phyloP scores from a whole-genome alignment of 2,329 filamentous ascomycete species.

The Graphiopsis chlorocephala region DNA sequence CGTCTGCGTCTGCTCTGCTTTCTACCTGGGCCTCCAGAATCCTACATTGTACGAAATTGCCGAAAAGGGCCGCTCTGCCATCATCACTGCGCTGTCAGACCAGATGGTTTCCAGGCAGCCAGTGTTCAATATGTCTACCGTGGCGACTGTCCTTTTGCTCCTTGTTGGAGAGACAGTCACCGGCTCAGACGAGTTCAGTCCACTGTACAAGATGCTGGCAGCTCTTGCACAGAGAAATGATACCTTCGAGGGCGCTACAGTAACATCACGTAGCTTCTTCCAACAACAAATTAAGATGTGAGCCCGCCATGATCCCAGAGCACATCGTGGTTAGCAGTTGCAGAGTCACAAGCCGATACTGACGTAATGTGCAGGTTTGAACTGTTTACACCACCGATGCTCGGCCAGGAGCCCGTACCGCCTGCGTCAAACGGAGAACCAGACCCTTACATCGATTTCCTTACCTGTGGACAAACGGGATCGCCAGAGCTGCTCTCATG shows the following conservation, averaged over 20 bases:
- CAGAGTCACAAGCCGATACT: neutral
- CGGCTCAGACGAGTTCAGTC: neutral
- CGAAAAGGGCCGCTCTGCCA: neutral
- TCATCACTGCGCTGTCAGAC: neutral
- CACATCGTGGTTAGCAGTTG: neutral
- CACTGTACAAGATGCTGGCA: neutral
- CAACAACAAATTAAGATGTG: neutral
- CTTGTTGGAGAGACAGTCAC: neutral
- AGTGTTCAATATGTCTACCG: neutral
- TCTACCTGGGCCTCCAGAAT: neutral
- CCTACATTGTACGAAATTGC: neutral
- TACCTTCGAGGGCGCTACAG: neutral
- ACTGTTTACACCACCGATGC: neutral
- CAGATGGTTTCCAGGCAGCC: neutral
- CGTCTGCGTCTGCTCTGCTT: neutral
- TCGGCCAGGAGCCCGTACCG: neutral
- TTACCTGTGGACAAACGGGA: neutral
- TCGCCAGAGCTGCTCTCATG: neutral
- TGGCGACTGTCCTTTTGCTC: neutral
- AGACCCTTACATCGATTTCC: neutral
- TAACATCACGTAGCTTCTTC: neutral
- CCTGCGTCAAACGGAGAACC: neutral
- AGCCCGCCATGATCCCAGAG: neutral
- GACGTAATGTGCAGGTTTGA: neutral
- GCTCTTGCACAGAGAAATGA: neutral